Conservation (phyloP, 2,329 filamentous ascomycete genomes). For the Allantophomopsis lycopodina region DNA sequence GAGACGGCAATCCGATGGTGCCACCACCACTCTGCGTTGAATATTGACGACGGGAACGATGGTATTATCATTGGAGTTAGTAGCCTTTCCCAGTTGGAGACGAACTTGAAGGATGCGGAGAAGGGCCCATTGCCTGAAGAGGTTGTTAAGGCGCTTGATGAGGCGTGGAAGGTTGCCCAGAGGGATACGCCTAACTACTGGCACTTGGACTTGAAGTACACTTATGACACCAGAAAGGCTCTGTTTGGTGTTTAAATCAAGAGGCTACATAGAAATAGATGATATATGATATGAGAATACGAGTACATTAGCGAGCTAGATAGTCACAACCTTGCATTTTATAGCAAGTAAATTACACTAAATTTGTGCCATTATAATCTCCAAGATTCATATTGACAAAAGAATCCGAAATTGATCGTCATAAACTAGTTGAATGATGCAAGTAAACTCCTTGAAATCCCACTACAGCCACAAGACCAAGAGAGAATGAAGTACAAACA, state of each 20-base stretch:
- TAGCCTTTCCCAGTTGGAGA: slow-evolving; percentile 22
- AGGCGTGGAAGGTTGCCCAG: slow-evolving; percentile 48
- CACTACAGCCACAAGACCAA: too few relatives aligned
- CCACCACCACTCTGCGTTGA: slow-evolving; percentile 42
- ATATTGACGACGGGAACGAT: slow-evolving; percentile 30
- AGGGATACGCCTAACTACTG: slow-evolving; percentile 21
- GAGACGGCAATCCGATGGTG: slow-evolving; percentile 48
- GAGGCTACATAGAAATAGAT: not conserved
- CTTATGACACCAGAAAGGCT: slow-evolving; percentile 12
- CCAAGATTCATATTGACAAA: too few relatives aligned
- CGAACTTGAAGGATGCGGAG: slow-evolving; percentile 26
- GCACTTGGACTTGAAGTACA: slow-evolving; percentile 17
- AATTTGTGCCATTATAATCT: too few relatives aligned
- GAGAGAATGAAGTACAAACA: too few relatives aligned
- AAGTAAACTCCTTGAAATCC: too few relatives aligned
- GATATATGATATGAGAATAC: not conserved
- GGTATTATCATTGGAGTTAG: slow-evolving; percentile 27
- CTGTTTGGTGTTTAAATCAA: slow-evolving; percentile 5
- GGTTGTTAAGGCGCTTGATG: slow-evolving; percentile 46
- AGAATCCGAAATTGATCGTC: too few relatives aligned
- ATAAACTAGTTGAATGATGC: too few relatives aligned
- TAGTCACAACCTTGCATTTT: too few relatives aligned
- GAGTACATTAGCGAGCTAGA: not conserved
- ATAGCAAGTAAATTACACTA: too few relatives aligned
- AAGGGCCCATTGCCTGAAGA: slow-evolving; percentile 48